Conservation (phyloP, 139 green algal species). For the Coelastrella sp. region DNA sequence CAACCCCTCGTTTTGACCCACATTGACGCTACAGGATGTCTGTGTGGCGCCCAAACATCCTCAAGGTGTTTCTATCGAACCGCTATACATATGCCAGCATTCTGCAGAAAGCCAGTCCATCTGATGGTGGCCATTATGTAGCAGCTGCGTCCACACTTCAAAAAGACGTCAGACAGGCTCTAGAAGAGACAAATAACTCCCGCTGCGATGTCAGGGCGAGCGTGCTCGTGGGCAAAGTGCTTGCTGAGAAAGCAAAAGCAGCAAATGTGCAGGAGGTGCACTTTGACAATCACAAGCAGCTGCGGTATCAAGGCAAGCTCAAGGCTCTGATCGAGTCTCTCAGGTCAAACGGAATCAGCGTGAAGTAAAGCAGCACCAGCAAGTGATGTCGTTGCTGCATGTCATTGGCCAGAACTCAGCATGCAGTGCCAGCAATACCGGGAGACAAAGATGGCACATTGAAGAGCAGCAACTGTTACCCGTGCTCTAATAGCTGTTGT, state of each 20-base stretch:
- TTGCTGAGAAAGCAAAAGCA: slow-evolving; percentile 31
- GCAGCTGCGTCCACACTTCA: slow-evolving; percentile 37
- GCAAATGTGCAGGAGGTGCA: slow-evolving; percentile 29
- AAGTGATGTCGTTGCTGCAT: neutral
- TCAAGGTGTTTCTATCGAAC: slow-evolving; percentile 35
- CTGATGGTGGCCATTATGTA: slow-evolving; percentile 41
- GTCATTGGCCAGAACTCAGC: too few relatives aligned
- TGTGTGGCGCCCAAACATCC: neutral
- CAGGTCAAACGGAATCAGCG: neutral
- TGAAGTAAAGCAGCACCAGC: neutral
- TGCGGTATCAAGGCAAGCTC: slow-evolving; percentile 29
- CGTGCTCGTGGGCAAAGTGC: slow-evolving; percentile 26
- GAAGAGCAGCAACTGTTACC: too few relatives aligned
- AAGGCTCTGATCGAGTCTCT: slow-evolving; percentile 25
- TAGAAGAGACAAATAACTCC: neutral
- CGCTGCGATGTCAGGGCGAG: slow-evolving; percentile 27
- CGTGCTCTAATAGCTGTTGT: too few relatives aligned
- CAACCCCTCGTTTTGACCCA: too few relatives aligned
- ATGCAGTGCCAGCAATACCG: too few relatives aligned
- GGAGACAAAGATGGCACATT: too few relatives aligned
- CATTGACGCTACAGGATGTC: too few relatives aligned
- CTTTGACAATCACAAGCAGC: slow-evolving; percentile 36
- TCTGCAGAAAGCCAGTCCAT: slow-evolving; percentile 40
- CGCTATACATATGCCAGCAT: slow-evolving; percentile 40
- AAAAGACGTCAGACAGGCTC: neutral